Conservation (phyloP, 2,329 filamentous ascomycete genomes). For the Aspergillus sp. region DNA sequence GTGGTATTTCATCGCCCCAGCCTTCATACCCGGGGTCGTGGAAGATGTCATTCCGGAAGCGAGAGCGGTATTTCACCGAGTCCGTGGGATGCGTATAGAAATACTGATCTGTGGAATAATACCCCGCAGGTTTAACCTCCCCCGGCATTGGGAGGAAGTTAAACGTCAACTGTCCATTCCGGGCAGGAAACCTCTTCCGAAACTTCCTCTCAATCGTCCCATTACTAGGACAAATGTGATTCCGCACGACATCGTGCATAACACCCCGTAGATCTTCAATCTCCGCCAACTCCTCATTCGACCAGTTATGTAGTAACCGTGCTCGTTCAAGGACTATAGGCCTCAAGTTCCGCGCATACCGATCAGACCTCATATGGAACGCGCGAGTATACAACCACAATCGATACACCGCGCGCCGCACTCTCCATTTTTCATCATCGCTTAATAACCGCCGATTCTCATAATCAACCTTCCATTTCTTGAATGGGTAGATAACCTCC, state of each 20-base stretch:
- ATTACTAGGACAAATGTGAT: slow-evolving; percentile 56
- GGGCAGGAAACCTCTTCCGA: slow-evolving; percentile 49
- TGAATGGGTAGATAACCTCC: slow-evolving; percentile 56
- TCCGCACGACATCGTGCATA: slow-evolving; percentile 50
- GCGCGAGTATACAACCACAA: slow-evolving; percentile 55
- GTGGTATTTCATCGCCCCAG: slow-evolving; percentile 58
- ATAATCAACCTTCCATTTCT: slow-evolving; percentile 56
- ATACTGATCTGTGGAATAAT: slow-evolving; percentile 27
- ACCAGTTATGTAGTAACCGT: slow-evolving; percentile 54
- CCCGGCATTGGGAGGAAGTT: slow-evolving; percentile 34
- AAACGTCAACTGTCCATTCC: slow-evolving; percentile 45
- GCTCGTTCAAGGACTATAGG: slow-evolving; percentile 47
- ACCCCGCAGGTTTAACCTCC: slow-evolving; percentile 32
- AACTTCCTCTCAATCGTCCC: slow-evolving; percentile 54
- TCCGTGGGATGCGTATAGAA: slow-evolving; percentile 19
- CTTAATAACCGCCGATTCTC: slow-evolving; percentile 50
- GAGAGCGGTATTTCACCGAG: slow-evolving; percentile 37
- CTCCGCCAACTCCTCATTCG: slow-evolving; percentile 49
- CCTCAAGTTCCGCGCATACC: slow-evolving; percentile 43
- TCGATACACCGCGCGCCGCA: slow-evolving; percentile 54
- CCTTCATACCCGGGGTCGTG: slow-evolving; percentile 53
- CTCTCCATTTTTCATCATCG: slow-evolving; percentile 41
- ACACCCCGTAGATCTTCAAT: slow-evolving; percentile 53
- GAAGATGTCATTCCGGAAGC: slow-evolving; percentile 42
- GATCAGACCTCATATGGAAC: slow-evolving; percentile 50